Conservation (phyloP, 2,329 filamentous ascomycete species). For the Dendrostoma leiphaemia region DNA sequence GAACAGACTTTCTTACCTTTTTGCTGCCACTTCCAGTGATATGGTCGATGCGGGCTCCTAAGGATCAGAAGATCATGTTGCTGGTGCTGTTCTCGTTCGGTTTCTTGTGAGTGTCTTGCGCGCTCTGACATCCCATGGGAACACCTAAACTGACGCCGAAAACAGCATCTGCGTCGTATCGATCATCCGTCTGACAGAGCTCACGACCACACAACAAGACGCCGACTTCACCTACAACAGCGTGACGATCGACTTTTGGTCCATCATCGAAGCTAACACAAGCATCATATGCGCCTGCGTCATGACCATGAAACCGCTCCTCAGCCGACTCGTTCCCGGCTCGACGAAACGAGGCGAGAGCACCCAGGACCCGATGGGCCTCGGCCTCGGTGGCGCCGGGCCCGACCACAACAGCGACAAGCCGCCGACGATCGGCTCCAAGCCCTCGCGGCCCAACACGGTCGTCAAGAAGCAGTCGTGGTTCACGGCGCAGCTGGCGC, state of each 20-base stretch:
- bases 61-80: constrained; percentile 23
- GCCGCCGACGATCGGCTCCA: constrained; percentile 15
- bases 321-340: constrained; percentile 25
- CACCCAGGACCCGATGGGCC: neutral
- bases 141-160: constrained; percentile 4
- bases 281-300: constrained; percentile 28
- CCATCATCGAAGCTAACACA: constrained; percentile 26
- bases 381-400: neutral
- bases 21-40: constrained; percentile 26
- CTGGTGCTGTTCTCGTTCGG: constrained; percentile 27
- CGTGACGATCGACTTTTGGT: constrained; percentile 25
- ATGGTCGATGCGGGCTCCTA: constrained; percentile 20
- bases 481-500: constrained; percentile 16
- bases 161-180: constrained; percentile 26
- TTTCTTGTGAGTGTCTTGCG: constrained; percentile 21
- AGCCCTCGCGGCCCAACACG: constrained; percentile 5
- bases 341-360: neutral
- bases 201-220: constrained; percentile 14
- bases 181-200: constrained; percentile 22
- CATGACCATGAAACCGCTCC: constrained; percentile 26
- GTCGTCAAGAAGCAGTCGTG: constrained; percentile 14
- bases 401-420: neutral
- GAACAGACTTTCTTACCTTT: constrained; percentile 26
- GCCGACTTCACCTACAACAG: constrained; percentile 23
- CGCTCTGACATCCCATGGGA: too few relatives aligned